A percentile compares a stretch with the other conserved stretches of the same genome.
Conservation (phyloP, 1,284 basidiomycete species). For the Moniliella sp. region DNA sequence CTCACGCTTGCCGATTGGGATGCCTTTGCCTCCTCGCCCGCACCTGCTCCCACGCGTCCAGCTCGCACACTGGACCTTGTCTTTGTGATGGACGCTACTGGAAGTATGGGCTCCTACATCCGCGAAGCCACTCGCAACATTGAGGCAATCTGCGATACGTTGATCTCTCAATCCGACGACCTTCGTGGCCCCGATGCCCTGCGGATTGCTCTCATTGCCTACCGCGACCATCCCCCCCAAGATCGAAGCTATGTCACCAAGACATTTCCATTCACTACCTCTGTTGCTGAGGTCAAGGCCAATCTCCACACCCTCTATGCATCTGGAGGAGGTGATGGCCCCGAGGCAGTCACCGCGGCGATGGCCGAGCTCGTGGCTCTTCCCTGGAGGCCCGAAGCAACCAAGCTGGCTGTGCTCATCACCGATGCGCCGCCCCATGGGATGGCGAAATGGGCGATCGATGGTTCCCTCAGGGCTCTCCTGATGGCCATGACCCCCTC, state of each 20-base stretch:
- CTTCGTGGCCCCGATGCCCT: slow-evolving; percentile 66
- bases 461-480: slow-evolving; percentile 42
- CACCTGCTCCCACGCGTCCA: slow-evolving; percentile 1
- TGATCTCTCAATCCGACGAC: slow-evolving; percentile 75
- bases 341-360: slow-evolving; percentile 87
- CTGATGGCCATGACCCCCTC: slow-evolving; percentile 54
- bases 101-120: slow-evolving; percentile 28
- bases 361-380: slow-evolving; percentile 46
- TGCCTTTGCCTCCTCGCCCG: too few relatives aligned
- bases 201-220: slow-evolving; percentile 42
- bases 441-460: slow-evolving; percentile 42
- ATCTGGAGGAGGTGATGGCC: slow-evolving; percentile 80
- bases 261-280: slow-evolving; percentile 58
- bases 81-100: slow-evolving; percentile 30
- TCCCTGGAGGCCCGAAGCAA: slow-evolving; percentile 75
- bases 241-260: slow-evolving; percentile 49
- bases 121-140: slow-evolving; percentile 74
- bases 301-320: slow-evolving; percentile 68
- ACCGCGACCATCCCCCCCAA: slow-evolving; percentile 35
- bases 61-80: slow-evolving; percentile 21
- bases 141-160: slow-evolving; percentile 74
- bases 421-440: slow-evolving; percentile 92
- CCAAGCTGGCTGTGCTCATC: slow-evolving; percentile 61
- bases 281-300: slow-evolving; percentile 65
- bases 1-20: slow-evolving; percentile 2